Conservation (phyloP, 202 grass and related monocot species). For the Alloteropsis angusta region DNA sequence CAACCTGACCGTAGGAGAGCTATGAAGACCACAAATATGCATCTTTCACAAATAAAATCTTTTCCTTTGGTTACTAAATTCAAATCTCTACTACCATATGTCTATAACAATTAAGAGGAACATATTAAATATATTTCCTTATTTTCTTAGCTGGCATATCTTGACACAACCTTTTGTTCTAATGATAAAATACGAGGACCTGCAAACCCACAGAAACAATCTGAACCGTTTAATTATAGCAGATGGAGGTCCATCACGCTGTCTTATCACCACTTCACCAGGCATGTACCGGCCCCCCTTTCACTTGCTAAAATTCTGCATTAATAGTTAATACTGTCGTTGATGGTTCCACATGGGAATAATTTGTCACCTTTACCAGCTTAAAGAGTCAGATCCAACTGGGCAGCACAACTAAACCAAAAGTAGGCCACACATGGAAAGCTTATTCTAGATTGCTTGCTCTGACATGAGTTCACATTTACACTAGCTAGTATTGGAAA, state of each 20-base stretch:
- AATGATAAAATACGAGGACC: background rate
- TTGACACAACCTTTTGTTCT: background rate
- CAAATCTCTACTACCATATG: background rate
- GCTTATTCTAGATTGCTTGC: background rate
- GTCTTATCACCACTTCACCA: too few relatives aligned
- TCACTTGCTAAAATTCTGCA: background rate
- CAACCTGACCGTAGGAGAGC: background rate
- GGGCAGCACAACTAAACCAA: background rate
- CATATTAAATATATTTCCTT: background rate
- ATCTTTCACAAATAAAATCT: background rate
- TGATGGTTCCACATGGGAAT: background rate
- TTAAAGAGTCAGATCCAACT: conserved; percentile 3
- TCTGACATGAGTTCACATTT: background rate
- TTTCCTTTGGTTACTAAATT: background rate
- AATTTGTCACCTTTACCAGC: conserved; percentile 5
- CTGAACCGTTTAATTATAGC: too few relatives aligned
- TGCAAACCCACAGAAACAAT: background rate
- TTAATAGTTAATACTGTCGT: background rate
- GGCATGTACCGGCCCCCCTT: background rate
- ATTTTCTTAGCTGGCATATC: background rate
- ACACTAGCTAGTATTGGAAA: background rate
- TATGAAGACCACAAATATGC: background rate
- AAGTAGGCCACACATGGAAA: background rate
- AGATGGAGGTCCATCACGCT: too few relatives aligned
- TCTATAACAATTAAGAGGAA: background rate